Percentiles rank a stretch among this genome's conserved stretches.
These are phyloP conservation scores for Clarireedia hainanense DNA, from an alignment of 2,329 filamentous ascomycete species.

Conservation along the genomic window DNA sequence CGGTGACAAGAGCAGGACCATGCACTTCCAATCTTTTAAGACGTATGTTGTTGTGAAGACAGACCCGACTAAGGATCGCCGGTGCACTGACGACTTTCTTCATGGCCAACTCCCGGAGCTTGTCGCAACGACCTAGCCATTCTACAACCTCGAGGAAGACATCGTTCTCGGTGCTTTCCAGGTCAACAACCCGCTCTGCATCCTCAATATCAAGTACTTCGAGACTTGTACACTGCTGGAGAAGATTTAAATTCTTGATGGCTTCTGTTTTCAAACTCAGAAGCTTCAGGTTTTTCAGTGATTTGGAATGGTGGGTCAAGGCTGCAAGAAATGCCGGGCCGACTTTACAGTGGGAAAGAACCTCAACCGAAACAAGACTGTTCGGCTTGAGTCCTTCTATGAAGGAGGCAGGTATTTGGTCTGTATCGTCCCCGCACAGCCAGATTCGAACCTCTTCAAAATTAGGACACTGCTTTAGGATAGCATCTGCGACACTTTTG, in stretches of 20 bases:
- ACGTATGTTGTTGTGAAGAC: conserved; percentile 37
- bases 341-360: conserved; percentile 47
- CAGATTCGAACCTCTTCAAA: conserved; percentile 55
- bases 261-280: conserved; percentile 39
- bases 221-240: conserved; percentile 41
- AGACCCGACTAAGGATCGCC: conserved; percentile 43
- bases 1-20: conserved; percentile 40
- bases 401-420: conserved; percentile 51
- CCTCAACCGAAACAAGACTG: conserved; percentile 49
- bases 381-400: conserved; percentile 47
- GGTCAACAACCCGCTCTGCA: conserved; percentile 34
- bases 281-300: conserved; percentile 46
- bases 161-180: conserved; percentile 45
- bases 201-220: conserved; percentile 40
- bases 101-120: conserved; percentile 43
- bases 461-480: conserved; percentile 50
- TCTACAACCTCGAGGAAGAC: conserved; percentile 41
- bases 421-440: conserved; percentile 31
- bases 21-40: conserved; percentile 42
- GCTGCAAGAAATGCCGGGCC: conserved; percentile 46
- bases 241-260: conserved; percentile 39
- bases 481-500: conserved; percentile 43
- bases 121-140: conserved; percentile 47
- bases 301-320: conserved; percentile 43
- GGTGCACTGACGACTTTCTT: conserved; percentile 43